Conservation (phyloP, 192 early-diverging fungal species). For the Hyaloraphidium curvatum region DNA sequence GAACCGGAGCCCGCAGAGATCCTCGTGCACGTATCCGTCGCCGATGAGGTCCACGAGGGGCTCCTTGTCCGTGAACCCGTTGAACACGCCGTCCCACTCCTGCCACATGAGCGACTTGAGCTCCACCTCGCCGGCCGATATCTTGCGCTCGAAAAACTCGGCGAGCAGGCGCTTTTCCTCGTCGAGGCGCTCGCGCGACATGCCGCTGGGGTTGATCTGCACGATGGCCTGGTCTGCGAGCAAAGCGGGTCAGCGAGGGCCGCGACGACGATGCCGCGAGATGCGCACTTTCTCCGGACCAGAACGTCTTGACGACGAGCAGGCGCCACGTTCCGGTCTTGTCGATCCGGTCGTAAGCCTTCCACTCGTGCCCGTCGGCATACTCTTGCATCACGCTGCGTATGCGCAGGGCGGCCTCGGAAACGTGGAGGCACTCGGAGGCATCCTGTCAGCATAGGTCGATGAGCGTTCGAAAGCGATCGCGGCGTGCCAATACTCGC, state of each 20-base stretch:
- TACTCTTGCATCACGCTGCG: neutral
- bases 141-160: neutral
- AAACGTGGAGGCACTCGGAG: conserved; percentile 23
- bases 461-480: too few relatives aligned
- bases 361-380: neutral
- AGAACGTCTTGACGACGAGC: conserved; percentile 36
- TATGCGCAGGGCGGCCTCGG: conserved; percentile 16
- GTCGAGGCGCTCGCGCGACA: conserved; percentile 18
- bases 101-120: conserved; percentile 5
- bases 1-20: conserved; percentile 25
- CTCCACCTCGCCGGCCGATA: neutral
- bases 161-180: conserved; percentile 13
- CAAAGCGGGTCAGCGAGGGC: neutral
- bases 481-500: conserved; percentile 6
- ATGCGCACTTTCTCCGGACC: conserved; percentile 31
- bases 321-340: conserved; percentile 42
- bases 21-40: conserved; percentile 35
- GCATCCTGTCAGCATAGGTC: conserved; percentile 11
- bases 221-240: conserved; percentile 35
- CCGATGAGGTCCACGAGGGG: conserved; percentile 28
- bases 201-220: conserved; percentile 28
- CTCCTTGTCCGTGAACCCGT: conserved; percentile 32
- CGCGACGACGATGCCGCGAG: neutral
- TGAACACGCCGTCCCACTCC: conserved; percentile 22
- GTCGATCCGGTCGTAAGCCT: conserved; percentile 21